A percentile compares a stretch with the other conserved stretches of the same genome.
Conservation (phyloP, 108 stramenopile species). For the Fragilariopsis cylindrus region DNA sequence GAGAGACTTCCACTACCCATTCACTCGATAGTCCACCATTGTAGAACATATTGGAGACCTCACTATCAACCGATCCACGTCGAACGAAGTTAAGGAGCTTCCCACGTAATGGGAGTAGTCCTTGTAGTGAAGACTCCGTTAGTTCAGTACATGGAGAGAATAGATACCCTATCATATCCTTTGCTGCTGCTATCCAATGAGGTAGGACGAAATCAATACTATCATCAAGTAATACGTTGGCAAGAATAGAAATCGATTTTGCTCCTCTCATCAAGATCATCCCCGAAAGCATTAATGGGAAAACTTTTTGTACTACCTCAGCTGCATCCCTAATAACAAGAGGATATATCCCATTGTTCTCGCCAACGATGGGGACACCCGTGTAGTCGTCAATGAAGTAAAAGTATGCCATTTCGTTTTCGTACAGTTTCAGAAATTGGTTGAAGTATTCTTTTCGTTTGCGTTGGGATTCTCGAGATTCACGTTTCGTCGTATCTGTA, state of each 20-base stretch:
- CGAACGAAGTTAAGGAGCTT: constrained; percentile 23
- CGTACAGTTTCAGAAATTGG: constrained; percentile 37
- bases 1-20: constrained; percentile 53
- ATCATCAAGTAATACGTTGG: constrained; percentile 33
- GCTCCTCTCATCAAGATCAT: constrained; percentile 61
- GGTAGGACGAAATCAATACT: constrained; percentile 20
- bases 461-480: constrained; percentile 19
- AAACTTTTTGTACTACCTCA: constrained; percentile 35
- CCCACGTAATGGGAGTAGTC: constrained; percentile 17
- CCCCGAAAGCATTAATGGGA: constrained; percentile 57
- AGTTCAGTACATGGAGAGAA: constrained; percentile 26
- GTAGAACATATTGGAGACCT: constrained; percentile 4
- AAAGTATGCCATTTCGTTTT: constrained; percentile 35
- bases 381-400: constrained; percentile 57
- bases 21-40: constrained; percentile 23
- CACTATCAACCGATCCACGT: constrained; percentile 11
- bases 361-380: constrained; percentile 44
- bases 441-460: constrained; percentile 16
- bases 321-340: constrained; percentile 33
- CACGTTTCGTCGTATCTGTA: constrained; percentile 16
- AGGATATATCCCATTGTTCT: constrained; percentile 30
- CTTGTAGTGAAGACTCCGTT: constrained; percentile 13
- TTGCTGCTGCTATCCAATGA: constrained; percentile 42
- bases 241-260: constrained; percentile 37
- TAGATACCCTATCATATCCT: constrained; percentile 28